Evolutionary conservation across 768 basidiomycete genomes (phyloP).

Genomic region (Pseudohyphozyma bogoriensis): DNA sequence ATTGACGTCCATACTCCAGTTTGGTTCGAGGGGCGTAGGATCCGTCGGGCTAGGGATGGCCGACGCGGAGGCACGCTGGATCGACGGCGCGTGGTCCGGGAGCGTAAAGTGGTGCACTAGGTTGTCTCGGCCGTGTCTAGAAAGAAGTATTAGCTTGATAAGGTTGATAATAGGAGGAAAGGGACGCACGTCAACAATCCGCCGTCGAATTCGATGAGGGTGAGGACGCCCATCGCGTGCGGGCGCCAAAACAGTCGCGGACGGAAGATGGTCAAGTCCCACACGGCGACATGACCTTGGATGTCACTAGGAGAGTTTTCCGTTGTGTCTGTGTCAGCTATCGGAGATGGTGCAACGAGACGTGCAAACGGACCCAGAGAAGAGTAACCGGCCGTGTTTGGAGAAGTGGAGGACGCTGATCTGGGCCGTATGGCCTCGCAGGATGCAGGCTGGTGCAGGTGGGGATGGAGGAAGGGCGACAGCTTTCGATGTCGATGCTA

Average conservation of each 20-base stretch:
- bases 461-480: too few species aligned
- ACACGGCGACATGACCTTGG: conserved; percentile 64
- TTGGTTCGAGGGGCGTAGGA: conserved; percentile 46
- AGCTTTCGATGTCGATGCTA: too few species aligned
- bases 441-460: conserved; percentile 54
- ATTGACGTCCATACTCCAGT: conserved; percentile 75
- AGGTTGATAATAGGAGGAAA: background rate
- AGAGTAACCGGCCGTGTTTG: conserved; percentile 63
- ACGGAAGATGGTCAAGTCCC: conserved; percentile 66
- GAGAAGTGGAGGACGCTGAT: conserved; percentile 57
- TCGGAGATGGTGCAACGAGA: too few species aligned
- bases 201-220: conserved; percentile 62
- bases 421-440: conserved; percentile 61
- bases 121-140: conserved; percentile 75
- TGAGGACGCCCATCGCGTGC: conserved; percentile 66
- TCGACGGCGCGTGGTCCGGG: conserved; percentile 27
- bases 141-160: background rate
- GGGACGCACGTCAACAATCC: conserved; percentile 63
- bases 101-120: conserved; percentile 66
- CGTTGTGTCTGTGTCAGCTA: background rate
- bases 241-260: conserved; percentile 64
- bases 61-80: conserved; percentile 42
- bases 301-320: conserved; percentile 45
- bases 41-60: conserved; percentile 37
- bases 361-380: conserved; percentile 55